Evolutionary conservation across 768 basidiomycete species (phyloP), one percentile per base, ranked within the genome.

Genomic region (Lyophyllum semitale): DNA sequence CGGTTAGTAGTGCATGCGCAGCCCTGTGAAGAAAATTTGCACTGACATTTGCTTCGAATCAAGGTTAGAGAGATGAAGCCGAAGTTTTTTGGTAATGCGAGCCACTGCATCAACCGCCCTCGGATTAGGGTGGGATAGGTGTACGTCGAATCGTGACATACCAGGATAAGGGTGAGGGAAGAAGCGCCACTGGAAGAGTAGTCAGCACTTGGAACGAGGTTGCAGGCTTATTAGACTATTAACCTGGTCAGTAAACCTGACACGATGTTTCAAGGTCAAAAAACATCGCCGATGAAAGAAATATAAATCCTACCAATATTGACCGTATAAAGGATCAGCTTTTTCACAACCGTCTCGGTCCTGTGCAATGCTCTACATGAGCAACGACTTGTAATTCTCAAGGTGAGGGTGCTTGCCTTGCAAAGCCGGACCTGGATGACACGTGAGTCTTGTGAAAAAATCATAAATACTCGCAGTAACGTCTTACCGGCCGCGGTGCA

Each of bases 291-390:
- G n/a, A n/a, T n/a, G n/a, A n/a, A n/a, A n/a, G n/a, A n/a, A n/a
- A n/a, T n/a, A n/a, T n/a, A n/a, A n/a, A n/a, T n/a, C 55, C 33
- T 11, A 57, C 55, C 55, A 41, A 57, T 57, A 41, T 57, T 57
- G 11, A 57, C 45, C 7, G 55, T 57, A 11, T 57, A 57, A 8
- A 57, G 30, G n/a, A 57, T 57, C 23, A 57, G 13, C 20, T 57
- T 57, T 22, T 57, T 57, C 1, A 57, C 38, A 7, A 57, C 55
- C 2, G 55, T 57, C 29, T 57, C 50, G 8, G 55, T 57, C 23
- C 55, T 57, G 13, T 7, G 17, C 1, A 37, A 4, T n/a, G 20
- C n/a, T 18, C n/a, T n/a, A n/a, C n/a, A n/a, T n/a, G n/a, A n/a
- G n/a, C n/a, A n/a, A n/a, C n/a, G n/a, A n/a, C n/a, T n/a, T n/a